A percentile compares a stretch with the other conserved stretches of the same genome.
Conservation (phyloP, 805 yeast species). For the Tetrapisispora arboricola region DNA sequence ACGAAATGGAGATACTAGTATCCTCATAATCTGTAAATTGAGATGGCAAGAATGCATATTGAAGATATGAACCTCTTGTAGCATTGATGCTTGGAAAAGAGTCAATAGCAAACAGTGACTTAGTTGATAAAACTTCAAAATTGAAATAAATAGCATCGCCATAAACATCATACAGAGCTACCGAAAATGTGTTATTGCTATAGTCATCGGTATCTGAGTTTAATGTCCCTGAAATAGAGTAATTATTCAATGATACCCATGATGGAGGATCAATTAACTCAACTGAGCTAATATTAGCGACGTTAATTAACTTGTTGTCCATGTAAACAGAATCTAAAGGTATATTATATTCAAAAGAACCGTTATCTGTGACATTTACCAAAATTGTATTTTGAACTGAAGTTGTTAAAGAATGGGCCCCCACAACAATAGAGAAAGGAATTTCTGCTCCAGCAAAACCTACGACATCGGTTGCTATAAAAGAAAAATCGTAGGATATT, state of each 20-base stretch:
- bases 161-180: constrained; percentile 48
- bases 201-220: constrained; percentile 33
- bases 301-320: constrained; percentile 44
- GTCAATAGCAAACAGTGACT: constrained; percentile 45
- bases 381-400: constrained; percentile 44
- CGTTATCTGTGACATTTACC: constrained; percentile 60
- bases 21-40: constrained; percentile 45
- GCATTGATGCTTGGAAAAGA: constrained; percentile 54
- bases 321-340: constrained; percentile 57
- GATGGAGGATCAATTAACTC: constrained; percentile 43
- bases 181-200: constrained; percentile 33
- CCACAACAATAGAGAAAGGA: constrained; percentile 64
- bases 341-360: constrained; percentile 41
- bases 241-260: constrained; percentile 43
- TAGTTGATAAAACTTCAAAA: constrained; percentile 44
- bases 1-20: constrained; percentile 40
- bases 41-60: constrained; percentile 43
- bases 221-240: constrained; percentile 43
- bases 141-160: constrained; percentile 51
- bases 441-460: constrained; percentile 68
- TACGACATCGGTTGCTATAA: constrained; percentile 68
- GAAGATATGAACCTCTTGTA: constrained; percentile 51
- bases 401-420: constrained; percentile 78
- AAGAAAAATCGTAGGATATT: constrained; percentile 50
- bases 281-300: constrained; percentile 46